Base-by-base conservation (phyloP, 2,329 filamentous ascomycete species). In the Volutella citrinella region DNA sequence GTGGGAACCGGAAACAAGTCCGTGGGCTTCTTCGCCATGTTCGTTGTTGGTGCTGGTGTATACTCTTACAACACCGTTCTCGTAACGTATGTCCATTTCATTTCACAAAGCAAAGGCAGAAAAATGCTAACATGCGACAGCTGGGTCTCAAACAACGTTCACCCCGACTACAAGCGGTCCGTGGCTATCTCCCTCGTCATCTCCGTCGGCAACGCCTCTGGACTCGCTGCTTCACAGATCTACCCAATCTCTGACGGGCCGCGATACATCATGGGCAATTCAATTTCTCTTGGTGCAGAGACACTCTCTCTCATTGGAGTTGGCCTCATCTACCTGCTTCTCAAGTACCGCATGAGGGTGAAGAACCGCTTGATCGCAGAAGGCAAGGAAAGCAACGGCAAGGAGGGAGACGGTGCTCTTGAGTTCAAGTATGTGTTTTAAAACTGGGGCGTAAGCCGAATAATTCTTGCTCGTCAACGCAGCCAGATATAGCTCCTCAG, bases 141-240 rank as follows among this genome's bases (percentile, higher is more conserved):
- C 21, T 73, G 70, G 69, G 47, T 72, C 5, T 69, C 67, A 14
- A 68, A 68, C 26, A 73, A 71, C 20, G 55, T 66, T 3, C 65
- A 67, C 6, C 64, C 63, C 3, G 68, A 74, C 26, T 70, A 69
- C 48, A 63, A 68, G 17, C 63, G 70, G 12, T 68, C 70, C 0
- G 60, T 69, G 0, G 67, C 62, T 5, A 62, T 73, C 10, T 68
- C 68, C 4, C 49, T 68, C 18, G 62, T 69, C 9, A 64, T 69
- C 31, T 70, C 68, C 0, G 58, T 74, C 1, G 70, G 63, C 2
- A 74, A 74, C 19, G 64, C 60, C 3, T 68, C 68, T 0, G 70
- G 69, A 10, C 64, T 73, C 8, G 66, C 69, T 2, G 65, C 67
- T 0, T 68, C 67, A 0, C 69, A 72, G 39, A 60, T 73, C 0